phyloP scores from a whole-genome alignment of 768 basidiomycete genomes.

The Phanerochaete sordida region DNA sequence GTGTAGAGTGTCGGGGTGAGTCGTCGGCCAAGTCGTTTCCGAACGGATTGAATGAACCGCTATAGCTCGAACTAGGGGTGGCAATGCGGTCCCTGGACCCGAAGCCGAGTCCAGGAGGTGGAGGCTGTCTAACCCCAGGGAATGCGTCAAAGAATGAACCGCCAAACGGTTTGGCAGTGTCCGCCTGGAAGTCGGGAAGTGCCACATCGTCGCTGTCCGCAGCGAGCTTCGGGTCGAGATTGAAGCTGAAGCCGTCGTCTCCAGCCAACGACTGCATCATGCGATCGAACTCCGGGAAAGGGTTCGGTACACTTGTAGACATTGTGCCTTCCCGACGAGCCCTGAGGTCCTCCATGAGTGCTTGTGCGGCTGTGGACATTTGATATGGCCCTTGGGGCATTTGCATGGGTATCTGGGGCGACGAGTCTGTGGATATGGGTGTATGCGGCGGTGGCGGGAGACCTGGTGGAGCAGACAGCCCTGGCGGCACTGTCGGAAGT shows the following conservation, averaged over 20 bases:
- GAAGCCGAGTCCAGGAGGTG: constrained; percentile 54
- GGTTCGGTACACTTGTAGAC: constrained; percentile 39
- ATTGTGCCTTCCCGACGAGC: constrained; percentile 61
- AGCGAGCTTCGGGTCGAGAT: constrained; percentile 75
- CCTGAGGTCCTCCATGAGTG: constrained; percentile 80
- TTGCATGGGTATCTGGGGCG: constrained; percentile 47
- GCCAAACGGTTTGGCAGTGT: constrained; percentile 53
- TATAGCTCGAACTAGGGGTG: constrained; percentile 47
- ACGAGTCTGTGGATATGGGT: constrained; percentile 42
- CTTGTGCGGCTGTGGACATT: constrained; percentile 82
- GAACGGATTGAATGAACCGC: constrained; percentile 81
- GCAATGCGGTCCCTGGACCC: constrained; percentile 26
- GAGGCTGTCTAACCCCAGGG: constrained; percentile 47
- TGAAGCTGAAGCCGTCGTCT: constrained; percentile 81
- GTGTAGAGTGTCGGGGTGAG: constrained; percentile 28
- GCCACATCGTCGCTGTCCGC: constrained; percentile 36
- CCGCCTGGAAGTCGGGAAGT: constrained; percentile 44
- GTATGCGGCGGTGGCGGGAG: constrained; percentile 38
- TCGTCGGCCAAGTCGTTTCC: constrained; percentile 53
- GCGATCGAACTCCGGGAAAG: constrained; percentile 89
- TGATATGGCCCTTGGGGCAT: constrained; percentile 67
- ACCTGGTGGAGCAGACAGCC: constrained; percentile 56
- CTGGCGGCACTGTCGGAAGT: constrained; percentile 38
- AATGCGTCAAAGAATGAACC: constrained; percentile 71
- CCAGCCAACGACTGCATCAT: constrained; percentile 71